A percentile compares a stretch with the other conserved stretches of the same genome.
phyloP scores from a whole-genome alignment of 805 yeast genomes.

The Metschnikowia sp. region DNA sequence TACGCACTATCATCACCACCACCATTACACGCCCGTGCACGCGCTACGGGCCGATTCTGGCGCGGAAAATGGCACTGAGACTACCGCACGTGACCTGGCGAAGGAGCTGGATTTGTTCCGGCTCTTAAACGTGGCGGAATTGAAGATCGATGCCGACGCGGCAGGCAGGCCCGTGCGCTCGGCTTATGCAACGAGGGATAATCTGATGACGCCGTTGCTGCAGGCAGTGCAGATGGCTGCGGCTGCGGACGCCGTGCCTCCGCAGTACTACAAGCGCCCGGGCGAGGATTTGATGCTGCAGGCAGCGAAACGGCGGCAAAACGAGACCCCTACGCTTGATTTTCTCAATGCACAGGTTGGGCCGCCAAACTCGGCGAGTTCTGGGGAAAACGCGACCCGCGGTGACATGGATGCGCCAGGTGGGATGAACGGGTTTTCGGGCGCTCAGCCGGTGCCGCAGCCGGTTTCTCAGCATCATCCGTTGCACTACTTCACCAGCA shows the following conservation, averaged over 20 bases:
- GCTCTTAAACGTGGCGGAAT: slow-evolving; percentile 35
- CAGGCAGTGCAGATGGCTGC: slow-evolving; percentile 41
- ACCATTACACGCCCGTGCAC: slow-evolving; percentile 13
- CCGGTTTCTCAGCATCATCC: slow-evolving; percentile 59
- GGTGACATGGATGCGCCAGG: too few species aligned
- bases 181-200: slow-evolving; percentile 1
- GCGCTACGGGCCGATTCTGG: too few species aligned
- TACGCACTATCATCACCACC: slow-evolving; percentile 12
- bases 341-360: slow-evolving; percentile 5
- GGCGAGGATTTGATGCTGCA: slow-evolving; percentile 3
- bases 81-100: neutral
- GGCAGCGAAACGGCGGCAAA: slow-evolving; percentile 8
- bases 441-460: slow-evolving; percentile 4
- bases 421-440: too few species aligned
- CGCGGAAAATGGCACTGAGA: neutral
- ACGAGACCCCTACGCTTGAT: neutral
- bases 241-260: slow-evolving; percentile 21
- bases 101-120: slow-evolving; percentile 43
- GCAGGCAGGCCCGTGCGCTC: neutral
- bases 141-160: neutral
- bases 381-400: too few species aligned
- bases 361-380: too few species aligned
- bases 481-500: slow-evolving; percentile 30
- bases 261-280: slow-evolving; percentile 8
- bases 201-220: slow-evolving; percentile 34